phyloP scores from a whole-genome alignment of 805 yeast genomes.

The Maudiozyma bulderi region DNA sequence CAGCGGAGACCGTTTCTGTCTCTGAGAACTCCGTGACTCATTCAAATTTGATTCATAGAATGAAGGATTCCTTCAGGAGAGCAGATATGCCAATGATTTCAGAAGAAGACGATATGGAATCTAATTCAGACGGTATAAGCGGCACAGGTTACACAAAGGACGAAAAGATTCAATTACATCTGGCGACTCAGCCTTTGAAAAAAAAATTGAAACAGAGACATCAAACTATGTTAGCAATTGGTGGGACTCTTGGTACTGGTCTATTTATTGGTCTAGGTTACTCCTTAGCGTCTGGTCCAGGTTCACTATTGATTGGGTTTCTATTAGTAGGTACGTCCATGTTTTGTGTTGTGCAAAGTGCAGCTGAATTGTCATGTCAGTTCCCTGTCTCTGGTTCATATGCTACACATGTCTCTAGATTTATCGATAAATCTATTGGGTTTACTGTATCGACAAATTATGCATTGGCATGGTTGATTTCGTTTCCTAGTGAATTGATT shows the following conservation, averaged over 20 bases:
- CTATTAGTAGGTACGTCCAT: conserved; percentile 38
- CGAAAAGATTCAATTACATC: neutral
- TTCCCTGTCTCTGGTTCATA: conserved; percentile 45
- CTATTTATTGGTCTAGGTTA: conserved; percentile 28
- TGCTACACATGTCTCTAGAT: conserved; percentile 37
- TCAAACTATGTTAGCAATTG: conserved; percentile 25
- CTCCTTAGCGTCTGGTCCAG: conserved; percentile 44
- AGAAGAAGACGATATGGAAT: neutral
- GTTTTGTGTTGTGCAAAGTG: conserved; percentile 32
- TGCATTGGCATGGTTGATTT: conserved; percentile 39
- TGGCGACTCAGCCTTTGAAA: conserved; percentile 5
- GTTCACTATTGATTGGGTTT: conserved; percentile 41
- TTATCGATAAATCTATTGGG: conserved; percentile 43
- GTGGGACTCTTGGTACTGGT: conserved; percentile 28
- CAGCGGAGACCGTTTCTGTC: neutral
- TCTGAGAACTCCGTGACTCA: neutral
- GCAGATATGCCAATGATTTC: neutral
- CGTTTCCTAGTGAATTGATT: conserved; percentile 39
- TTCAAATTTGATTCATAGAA: neutral
- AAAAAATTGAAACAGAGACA: conserved; percentile 18
- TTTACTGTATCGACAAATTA: conserved; percentile 51
- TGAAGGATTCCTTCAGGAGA: conserved; percentile 1
- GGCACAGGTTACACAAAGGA: neutral
- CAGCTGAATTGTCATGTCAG: conserved; percentile 41
- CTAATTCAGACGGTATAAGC: neutral